A percentile compares a stretch with the other conserved stretches of the same genome.
These are phyloP conservation scores for Stellera chamaejasme DNA, from an alignment of 345 rosid genomes.

Conservation along the genomic window DNA sequence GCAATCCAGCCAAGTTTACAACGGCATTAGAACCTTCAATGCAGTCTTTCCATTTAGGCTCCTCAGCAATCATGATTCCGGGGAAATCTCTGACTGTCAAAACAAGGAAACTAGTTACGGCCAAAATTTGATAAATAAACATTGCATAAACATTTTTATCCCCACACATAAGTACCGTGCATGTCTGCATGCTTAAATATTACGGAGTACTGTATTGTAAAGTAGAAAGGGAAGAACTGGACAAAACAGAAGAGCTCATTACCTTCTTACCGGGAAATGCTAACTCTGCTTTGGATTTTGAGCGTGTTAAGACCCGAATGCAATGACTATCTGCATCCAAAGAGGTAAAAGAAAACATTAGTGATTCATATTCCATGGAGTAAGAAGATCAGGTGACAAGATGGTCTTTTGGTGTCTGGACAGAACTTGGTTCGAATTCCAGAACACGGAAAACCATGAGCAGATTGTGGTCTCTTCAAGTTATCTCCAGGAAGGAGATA, in stretches of 20 bases:
- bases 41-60: conserved; percentile 64
- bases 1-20: conserved; percentile 89
- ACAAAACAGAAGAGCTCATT: conserved; percentile 24
- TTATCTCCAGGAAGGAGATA: too few species aligned
- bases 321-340: conserved; percentile 53
- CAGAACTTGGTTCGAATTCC: too few species aligned
- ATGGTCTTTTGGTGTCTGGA: too few species aligned
- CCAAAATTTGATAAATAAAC: neutral
- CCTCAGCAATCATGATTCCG: conserved; percentile 64
- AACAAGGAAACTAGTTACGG: conserved; percentile 10
- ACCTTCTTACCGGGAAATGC: conserved; percentile 99
- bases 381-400: too few species aligned
- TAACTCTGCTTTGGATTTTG: conserved; percentile 71
- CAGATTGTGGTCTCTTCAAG: too few species aligned
- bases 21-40: conserved; percentile 75
- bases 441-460: too few species aligned
- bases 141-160: neutral
- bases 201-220: neutral
- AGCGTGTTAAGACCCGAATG: conserved; percentile 76
- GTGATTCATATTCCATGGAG: too few species aligned
- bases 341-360: conserved; percentile 8
- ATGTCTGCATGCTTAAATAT: too few species aligned
- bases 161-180: too few species aligned
- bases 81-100: conserved; percentile 60
- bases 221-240: neutral